phyloP scores from a whole-genome alignment of 1,284 basidiomycete genomes.

The Anthracocystis setariae region DNA sequence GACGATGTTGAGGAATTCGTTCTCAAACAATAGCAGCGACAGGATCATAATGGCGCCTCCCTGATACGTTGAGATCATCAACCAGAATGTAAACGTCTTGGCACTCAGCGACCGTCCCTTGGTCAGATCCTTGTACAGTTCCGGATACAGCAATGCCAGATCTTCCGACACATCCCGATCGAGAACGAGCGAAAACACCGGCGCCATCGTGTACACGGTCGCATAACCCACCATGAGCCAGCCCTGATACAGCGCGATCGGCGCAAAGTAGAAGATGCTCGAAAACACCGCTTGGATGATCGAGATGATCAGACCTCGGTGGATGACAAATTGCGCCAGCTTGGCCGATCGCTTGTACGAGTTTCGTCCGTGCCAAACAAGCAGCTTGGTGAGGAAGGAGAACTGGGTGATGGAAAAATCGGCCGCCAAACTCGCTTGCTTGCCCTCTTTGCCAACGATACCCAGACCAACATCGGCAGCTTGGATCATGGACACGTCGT shows the following conservation, averaged over 20 bases:
- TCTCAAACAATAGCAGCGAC: conserved; percentile 94
- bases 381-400: conserved; percentile 89
- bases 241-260: conserved; percentile 96
- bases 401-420: conserved; percentile 98
- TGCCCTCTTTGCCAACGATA: conserved; percentile 98
- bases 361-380: conserved; percentile 96
- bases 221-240: conserved; percentile 99
- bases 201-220: conserved; percentile 97
- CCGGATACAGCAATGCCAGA: conserved; percentile 92
- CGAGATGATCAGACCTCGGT: conserved; percentile 91
- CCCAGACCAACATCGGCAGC: conserved; percentile 94
- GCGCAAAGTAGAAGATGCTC: conserved; percentile 97
- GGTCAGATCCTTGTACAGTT: conserved; percentile 95
- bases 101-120: conserved; percentile 77
- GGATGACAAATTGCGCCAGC: conserved; percentile 97
- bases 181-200: conserved; percentile 94
- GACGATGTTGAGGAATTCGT: conserved; percentile 96
- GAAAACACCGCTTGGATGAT: conserved; percentile 90
- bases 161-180: conserved; percentile 97
- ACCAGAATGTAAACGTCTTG: conserved; percentile 98
- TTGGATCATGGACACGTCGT: conserved; percentile 96
- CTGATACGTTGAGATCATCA: conserved; percentile 97
- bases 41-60: conserved; percentile 99
- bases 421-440: conserved; percentile 95
- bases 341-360: conserved; percentile 98